A percentile compares a stretch with the other conserved stretches of the same genome.
These are phyloP conservation scores for Craspedostauros australis DNA, from an alignment of 108 stramenopile genomes.

Conservation along the genomic window DNA sequence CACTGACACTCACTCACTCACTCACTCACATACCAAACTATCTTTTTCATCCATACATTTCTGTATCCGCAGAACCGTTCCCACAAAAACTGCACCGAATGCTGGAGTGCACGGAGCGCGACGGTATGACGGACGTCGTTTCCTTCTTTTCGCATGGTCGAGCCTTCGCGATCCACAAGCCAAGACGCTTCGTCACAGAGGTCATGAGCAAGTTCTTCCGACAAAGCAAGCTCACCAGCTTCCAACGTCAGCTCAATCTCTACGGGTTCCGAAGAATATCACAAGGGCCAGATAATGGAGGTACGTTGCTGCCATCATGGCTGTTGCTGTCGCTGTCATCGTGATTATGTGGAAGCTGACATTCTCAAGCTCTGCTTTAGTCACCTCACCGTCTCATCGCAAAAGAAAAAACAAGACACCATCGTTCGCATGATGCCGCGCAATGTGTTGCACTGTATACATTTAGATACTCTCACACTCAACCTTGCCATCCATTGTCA, in stretches of 20 bases:
- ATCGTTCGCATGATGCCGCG: background rate
- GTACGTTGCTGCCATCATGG: background rate
- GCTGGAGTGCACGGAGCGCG: constrained; percentile 44
- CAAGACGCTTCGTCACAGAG: constrained; percentile 41
- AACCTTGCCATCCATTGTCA: background rate
- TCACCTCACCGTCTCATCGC: background rate
- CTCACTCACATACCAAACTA: background rate
- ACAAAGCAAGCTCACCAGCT: constrained; percentile 68
- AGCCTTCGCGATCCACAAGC: constrained; percentile 61
- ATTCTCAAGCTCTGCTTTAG: background rate
- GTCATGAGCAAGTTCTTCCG: constrained; percentile 81
- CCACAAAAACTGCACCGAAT: constrained; percentile 48
- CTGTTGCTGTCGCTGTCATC: constrained; percentile 1
- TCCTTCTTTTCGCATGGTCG: constrained; percentile 59
- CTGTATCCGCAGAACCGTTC: constrained; percentile 50
- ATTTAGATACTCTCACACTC: too few relatives aligned
- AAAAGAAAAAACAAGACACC: background rate
- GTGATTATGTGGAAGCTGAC: background rate
- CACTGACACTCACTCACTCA: background rate
- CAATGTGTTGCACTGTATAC: too few relatives aligned
- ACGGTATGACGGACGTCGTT: constrained; percentile 43
- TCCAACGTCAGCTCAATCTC: constrained; percentile 85
- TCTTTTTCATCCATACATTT: constrained; percentile 7
- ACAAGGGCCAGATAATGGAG: constrained; percentile 49
- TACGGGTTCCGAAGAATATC: constrained; percentile 62